Evolutionary conservation across 2,329 filamentous ascomycete genomes (phyloP).

Genomic region (Madurella mycetomatis): DNA sequence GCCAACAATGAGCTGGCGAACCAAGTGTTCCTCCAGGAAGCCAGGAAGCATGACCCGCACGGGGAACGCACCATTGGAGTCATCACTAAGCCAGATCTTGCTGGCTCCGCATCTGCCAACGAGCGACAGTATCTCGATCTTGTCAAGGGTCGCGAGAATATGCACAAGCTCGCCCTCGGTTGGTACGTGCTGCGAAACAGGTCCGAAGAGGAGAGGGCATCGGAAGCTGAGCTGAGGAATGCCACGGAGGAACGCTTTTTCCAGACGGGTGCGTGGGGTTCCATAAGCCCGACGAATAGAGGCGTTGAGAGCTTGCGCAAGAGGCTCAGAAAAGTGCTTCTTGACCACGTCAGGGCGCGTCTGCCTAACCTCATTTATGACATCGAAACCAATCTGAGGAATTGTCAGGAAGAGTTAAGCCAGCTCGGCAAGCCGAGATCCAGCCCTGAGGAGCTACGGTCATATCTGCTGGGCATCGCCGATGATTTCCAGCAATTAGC

Average conservation of each 20-base stretch:
- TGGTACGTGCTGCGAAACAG: constrained; percentile 44
- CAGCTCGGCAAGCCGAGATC: constrained; percentile 11
- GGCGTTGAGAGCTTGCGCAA: constrained; percentile 35
- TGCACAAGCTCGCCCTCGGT: constrained; percentile 19
- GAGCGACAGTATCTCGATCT: constrained; percentile 37
- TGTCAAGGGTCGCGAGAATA: constrained; percentile 28
- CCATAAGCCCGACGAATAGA: constrained; percentile 28
- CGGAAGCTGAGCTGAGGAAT: constrained; percentile 19
- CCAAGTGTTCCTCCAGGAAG: constrained; percentile 50
- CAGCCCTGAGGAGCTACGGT: constrained; percentile 28
- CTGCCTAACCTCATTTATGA: constrained; percentile 27
- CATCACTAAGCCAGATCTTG: constrained; percentile 52
- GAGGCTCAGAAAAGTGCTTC: constrained; percentile 35
- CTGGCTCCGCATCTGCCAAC: constrained; percentile 31
- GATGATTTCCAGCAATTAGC: constrained; percentile 36
- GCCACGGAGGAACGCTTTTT: constrained; percentile 20
- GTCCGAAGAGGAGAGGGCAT: constrained; percentile 20
- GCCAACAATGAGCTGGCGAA: constrained; percentile 54
- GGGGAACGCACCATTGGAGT: constrained; percentile 47
- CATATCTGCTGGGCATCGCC: constrained; percentile 35
- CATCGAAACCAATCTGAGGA: constrained; percentile 24
- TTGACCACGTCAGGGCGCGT: constrained; percentile 30
- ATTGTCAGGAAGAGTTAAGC: neutral
- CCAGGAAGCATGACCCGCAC: constrained; percentile 34
- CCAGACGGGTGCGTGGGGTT: constrained; percentile 26